Conservation (phyloP, 1,284 basidiomycete species). For the Rhodotorula sp. region DNA sequence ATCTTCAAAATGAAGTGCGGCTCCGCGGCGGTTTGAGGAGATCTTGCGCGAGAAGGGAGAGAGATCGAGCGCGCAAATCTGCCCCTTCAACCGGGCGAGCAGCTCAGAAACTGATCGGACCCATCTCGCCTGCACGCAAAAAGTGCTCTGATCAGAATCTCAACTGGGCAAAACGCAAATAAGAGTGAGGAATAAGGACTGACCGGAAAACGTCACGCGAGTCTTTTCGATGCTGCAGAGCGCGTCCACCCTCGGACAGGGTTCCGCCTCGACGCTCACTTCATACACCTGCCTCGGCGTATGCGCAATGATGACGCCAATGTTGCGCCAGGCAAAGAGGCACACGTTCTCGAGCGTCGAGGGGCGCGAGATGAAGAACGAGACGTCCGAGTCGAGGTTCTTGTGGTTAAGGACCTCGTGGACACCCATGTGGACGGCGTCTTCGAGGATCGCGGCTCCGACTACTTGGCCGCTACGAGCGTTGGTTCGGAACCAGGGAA, state of each 20-base stretch:
- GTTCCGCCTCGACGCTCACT: constrained; percentile 22
- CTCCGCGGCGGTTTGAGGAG: too few species aligned
- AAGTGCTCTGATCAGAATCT: too few species aligned
- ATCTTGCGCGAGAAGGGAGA: too few species aligned
- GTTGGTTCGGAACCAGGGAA: too few species aligned
- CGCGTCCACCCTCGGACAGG: constrained; percentile 4
- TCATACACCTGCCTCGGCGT: constrained; percentile 6
- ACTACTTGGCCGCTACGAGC: constrained; percentile 13
- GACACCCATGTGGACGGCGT: constrained; percentile 19
- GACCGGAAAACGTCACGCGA: constrained; percentile 3
- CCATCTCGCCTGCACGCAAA: not conserved
- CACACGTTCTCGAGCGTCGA: constrained; percentile 39
- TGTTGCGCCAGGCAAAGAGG: constrained; percentile 35
- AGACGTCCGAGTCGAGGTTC: constrained; percentile 33
- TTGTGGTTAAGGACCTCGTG: constrained; percentile 21
- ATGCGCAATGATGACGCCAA: constrained; percentile 24
- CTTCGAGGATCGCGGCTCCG: constrained; percentile 24
- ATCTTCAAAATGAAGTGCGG: too few species aligned
- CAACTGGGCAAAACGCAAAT: too few species aligned
- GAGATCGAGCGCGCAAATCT: too few species aligned
- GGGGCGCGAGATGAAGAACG: constrained; percentile 30
- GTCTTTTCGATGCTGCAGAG: not conserved
- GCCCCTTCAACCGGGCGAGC: too few species aligned
- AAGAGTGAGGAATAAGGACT: too few species aligned
- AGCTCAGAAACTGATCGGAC: not conserved